Evolutionary conservation across 2,329 filamentous ascomycete species (phyloP).

Genomic region (Mycosphaerelloides madeirae): DNA sequence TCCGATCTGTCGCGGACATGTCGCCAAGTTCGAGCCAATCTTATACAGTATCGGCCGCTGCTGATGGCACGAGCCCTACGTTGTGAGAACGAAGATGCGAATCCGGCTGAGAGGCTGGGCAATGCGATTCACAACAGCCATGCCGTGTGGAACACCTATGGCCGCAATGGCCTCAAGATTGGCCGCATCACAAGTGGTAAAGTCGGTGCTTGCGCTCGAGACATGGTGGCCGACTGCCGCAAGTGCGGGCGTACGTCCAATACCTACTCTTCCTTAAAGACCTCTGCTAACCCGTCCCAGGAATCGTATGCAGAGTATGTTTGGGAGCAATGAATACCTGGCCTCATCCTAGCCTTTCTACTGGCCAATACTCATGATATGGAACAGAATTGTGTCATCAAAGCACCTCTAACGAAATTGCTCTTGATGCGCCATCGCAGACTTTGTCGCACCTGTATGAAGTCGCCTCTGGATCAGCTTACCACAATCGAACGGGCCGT

Average conservation of each 20-base stretch:
- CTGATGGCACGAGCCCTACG: constrained; percentile 71
- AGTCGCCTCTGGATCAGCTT: constrained; percentile 59
- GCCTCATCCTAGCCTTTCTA: neutral
- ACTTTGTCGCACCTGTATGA: constrained; percentile 70
- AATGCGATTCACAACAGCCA: constrained; percentile 31
- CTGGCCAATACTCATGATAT: constrained; percentile 7
- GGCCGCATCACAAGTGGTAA: constrained; percentile 57
- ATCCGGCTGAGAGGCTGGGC: constrained; percentile 52
- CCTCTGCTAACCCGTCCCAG: no score
- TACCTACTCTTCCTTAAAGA: no score
- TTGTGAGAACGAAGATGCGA: constrained; percentile 64
- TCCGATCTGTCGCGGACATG: constrained; percentile 79
- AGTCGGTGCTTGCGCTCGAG: constrained; percentile 73
- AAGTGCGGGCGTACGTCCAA: constrained; percentile 53
- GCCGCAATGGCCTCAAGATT: constrained; percentile 27
- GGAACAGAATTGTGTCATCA: constrained; percentile 78
- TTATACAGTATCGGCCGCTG: constrained; percentile 72
- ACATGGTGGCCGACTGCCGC: constrained; percentile 80
- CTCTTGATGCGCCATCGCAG: constrained; percentile 74
- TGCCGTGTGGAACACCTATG: constrained; percentile 24
- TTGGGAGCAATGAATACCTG: neutral
- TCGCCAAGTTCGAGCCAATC: constrained; percentile 68
- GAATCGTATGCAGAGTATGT: constrained; percentile 71
- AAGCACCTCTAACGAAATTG: constrained; percentile 64
- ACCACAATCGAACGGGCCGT: constrained; percentile 27